Base-by-base conservation (phyloP, 2,329 filamentous ascomycete genomes). In the Verticillium nubilum region DNA sequence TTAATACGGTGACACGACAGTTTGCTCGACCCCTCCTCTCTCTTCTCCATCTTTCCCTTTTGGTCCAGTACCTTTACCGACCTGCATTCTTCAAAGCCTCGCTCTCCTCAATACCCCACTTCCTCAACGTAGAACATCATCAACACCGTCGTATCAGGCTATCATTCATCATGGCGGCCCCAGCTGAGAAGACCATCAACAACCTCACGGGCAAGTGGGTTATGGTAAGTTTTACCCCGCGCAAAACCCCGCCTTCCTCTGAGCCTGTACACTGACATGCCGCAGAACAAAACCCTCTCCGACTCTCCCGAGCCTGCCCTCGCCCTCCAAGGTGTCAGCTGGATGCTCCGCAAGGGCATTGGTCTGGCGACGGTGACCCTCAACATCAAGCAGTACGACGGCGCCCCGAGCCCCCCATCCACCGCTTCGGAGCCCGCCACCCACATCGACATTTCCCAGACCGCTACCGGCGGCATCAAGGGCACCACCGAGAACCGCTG, bases 231-330 rank as follows among this genome's bases (percentile, higher is more conserved):
- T 12, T 9, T 26, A 26, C 47, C 42, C 47, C 52, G n/a, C 42
- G 47, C 63, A 56, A 58, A 33, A 52, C 42, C 58, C 26, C 37
- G 29, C 37, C 52, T 59, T 10, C 57, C 28, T 58, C 28, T 10
- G 6, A n/a, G 19, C 27, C 53, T n/a, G 19, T 17, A 28, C 19
- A n/a, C 42, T 59, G 15, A 61, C 54, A 31, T 17, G 9, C n/a
- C 15, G n/a, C 37, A 94, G 91, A 93, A 95, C 82, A 89, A 90
- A 72, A 75, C 78, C 63, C 79, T 92, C 66, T 92, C 90, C 61
- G 87, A 89, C 73, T 76, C 81, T 64, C 77, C 86, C 54, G 89
- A 92, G 61, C 78, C 86, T 1, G 83, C 89, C 63, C 86, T 97
- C 60, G 70, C 81, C 56, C 81, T 94, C 68, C 89, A 92, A 80